These are phyloP conservation scores for Arthrobotrys sphaeroides DNA, from an alignment of 2,329 filamentous ascomycete species.

Conservation along the genomic window DNA sequence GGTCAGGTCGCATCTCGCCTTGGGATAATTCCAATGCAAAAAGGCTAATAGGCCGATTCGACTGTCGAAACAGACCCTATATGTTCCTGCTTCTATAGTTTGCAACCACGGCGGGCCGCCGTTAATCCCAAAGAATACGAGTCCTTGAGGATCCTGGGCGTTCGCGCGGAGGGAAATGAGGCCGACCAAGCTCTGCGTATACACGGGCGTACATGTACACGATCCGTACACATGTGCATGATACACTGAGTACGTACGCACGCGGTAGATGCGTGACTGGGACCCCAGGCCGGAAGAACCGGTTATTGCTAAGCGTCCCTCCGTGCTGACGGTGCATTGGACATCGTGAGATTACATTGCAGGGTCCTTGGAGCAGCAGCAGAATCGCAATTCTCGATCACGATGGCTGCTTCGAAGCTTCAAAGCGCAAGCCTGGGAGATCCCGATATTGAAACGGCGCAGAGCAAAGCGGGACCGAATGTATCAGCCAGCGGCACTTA, in stretches of 20 bases:
- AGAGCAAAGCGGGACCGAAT: not conserved
- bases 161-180: not conserved
- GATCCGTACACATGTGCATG: no score
- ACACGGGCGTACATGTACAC: no score
- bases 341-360: constrained; percentile 7
- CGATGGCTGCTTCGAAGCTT: not conserved
- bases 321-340: constrained; percentile 4
- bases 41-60: constrained; percentile 26
- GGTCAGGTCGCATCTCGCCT: not conserved
- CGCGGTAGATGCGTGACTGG: not conserved
- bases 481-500: constrained; percentile 29
- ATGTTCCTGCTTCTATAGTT: constrained; percentile 48
- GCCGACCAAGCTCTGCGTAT: not conserved
- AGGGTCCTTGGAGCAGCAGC: not conserved
- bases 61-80: constrained; percentile 34
- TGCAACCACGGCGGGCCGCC: not conserved
- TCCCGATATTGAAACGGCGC: not conserved
- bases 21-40: constrained; percentile 3
- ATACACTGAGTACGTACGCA: no score
- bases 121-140: constrained; percentile 4
- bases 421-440: not conserved
- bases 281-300: not conserved
- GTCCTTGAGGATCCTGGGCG: not conserved
- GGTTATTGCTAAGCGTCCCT: constrained; percentile 2
- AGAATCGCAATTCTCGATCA: not conserved